phyloP scores from a whole-genome alignment of 805 yeast species.

The Ogataea wickerhamii region DNA sequence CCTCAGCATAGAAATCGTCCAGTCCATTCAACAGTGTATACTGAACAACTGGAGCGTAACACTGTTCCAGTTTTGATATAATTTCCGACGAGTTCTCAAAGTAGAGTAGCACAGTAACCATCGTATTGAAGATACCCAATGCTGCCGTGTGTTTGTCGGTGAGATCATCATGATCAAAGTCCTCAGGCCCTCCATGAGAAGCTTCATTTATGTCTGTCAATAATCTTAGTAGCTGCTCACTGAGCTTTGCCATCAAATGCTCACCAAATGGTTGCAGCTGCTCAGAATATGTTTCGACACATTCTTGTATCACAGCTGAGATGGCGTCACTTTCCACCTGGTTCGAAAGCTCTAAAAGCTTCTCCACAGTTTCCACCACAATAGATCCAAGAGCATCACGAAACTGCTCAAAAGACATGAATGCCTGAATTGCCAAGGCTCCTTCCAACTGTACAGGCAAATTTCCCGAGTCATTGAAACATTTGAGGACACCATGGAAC shows the following conservation, averaged over 20 bases:
- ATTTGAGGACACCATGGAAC: conserved; percentile 44
- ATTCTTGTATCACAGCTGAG: conserved; percentile 90
- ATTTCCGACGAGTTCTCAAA: conserved; percentile 78
- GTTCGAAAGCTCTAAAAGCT: conserved; percentile 67
- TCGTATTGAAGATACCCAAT: conserved; percentile 78
- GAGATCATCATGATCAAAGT: conserved; percentile 38
- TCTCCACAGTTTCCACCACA: conserved; percentile 80
- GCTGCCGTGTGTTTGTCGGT: conserved; percentile 85
- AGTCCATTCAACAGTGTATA: conserved; percentile 60
- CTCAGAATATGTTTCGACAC: conserved; percentile 83
- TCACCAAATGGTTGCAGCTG: conserved; percentile 91
- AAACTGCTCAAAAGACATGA: conserved; percentile 60
- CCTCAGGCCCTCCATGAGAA: conserved; percentile 49
- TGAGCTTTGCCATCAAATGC: conserved; percentile 54
- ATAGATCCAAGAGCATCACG: conserved; percentile 62
- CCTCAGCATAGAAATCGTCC: conserved; percentile 80
- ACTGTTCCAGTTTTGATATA: conserved; percentile 64
- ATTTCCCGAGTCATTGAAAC: conserved; percentile 48
- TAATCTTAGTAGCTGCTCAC: conserved; percentile 70
- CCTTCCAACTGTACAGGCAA: conserved; percentile 81
- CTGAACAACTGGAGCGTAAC: conserved; percentile 69
- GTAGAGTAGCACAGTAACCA: conserved; percentile 81
- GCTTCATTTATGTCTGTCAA: conserved; percentile 71
- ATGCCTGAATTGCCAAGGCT: conserved; percentile 81
- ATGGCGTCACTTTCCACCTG: conserved; percentile 84